Percentiles rank a stretch among this genome's conserved stretches.
phyloP scores from a whole-genome alignment of 352 stramenopile species.

The Globisporangium spinosum region DNA sequence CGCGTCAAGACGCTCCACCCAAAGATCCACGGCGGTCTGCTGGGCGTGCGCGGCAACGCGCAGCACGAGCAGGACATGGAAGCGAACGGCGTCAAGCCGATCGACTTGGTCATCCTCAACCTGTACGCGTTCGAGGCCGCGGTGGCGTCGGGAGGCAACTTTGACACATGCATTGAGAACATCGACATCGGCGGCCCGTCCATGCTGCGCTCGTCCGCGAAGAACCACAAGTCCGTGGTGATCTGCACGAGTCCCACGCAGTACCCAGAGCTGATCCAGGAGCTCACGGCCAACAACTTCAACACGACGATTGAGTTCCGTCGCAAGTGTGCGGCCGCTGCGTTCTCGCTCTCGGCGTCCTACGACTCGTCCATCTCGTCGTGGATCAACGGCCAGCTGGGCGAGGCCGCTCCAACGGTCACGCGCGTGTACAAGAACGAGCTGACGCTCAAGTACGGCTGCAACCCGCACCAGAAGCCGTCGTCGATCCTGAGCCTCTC shows the following conservation, averaged over 20 bases:
- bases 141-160: slow-evolving; percentile 89
- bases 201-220: slow-evolving; percentile 98
- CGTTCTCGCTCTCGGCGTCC: slow-evolving; percentile 76
- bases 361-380: slow-evolving; percentile 98
- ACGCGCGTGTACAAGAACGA: slow-evolving; percentile 96
- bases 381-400: slow-evolving; percentile 94
- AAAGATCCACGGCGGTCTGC: slow-evolving; percentile 98
- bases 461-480: slow-evolving; percentile 99
- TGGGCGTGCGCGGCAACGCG: slow-evolving; percentile 96
- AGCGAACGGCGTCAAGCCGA: slow-evolving; percentile 94
- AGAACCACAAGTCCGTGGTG: slow-evolving; percentile 98
- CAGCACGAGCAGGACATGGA: slow-evolving; percentile 97
- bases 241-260: slow-evolving; percentile 96
- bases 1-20: slow-evolving; percentile 99
- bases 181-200: slow-evolving; percentile 99
- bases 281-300: slow-evolving; percentile 91
- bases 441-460: slow-evolving; percentile 93
- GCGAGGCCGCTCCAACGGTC: slow-evolving; percentile 58
- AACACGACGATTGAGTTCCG: slow-evolving; percentile 90
- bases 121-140: slow-evolving; percentile 99
- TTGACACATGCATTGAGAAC: slow-evolving; percentile 99
- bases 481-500: slow-evolving; percentile 75
- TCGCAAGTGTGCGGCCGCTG: slow-evolving; percentile 75
- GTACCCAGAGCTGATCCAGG: slow-evolving; percentile 92
- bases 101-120: slow-evolving; percentile 99